phyloP scores from a whole-genome alignment of 768 basidiomycete genomes.

The Lactarius akahatsu region DNA sequence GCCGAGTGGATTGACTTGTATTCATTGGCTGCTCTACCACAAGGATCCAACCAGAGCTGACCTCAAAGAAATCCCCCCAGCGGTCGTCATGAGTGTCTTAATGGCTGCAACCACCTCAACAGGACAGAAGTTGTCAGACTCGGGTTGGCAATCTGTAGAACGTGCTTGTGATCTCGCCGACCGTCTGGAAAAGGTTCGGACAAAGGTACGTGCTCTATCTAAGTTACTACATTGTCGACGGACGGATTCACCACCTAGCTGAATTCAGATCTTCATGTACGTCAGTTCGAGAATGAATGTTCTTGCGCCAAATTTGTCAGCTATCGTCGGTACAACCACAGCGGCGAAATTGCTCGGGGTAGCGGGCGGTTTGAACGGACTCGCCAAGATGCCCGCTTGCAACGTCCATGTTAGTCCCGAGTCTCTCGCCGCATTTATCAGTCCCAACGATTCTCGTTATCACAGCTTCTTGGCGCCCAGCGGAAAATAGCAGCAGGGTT shows the following conservation, averaged over 20 bases:
- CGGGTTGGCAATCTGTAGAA: conserved; percentile 78
- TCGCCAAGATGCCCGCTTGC: conserved; percentile 93
- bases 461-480: conserved; percentile 88
- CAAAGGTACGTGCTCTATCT: conserved; percentile 54
- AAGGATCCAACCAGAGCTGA: conserved; percentile 88
- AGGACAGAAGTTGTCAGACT: conserved; percentile 66
- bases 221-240: background rate
- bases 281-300: conserved; percentile 99
- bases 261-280: conserved; percentile 88
- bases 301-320: conserved; percentile 96
- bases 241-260: background rate
- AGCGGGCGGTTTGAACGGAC: conserved; percentile 86
- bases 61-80: conserved; percentile 75
- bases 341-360: conserved; percentile 98
- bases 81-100: conserved; percentile 92
- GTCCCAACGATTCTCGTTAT: background rate
- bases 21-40: background rate
- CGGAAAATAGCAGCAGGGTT: conserved; percentile 92
- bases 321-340: conserved; percentile 97
- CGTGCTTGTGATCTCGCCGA: conserved; percentile 88
- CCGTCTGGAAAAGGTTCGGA: conserved; percentile 82
- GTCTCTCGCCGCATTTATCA: background rate
- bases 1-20: background rate
- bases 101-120: conserved; percentile 92
- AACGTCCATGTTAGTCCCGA: conserved; percentile 79